Conservation (phyloP, 805 yeast genomes). For the Vanderwaltozyma yarrowii region DNA sequence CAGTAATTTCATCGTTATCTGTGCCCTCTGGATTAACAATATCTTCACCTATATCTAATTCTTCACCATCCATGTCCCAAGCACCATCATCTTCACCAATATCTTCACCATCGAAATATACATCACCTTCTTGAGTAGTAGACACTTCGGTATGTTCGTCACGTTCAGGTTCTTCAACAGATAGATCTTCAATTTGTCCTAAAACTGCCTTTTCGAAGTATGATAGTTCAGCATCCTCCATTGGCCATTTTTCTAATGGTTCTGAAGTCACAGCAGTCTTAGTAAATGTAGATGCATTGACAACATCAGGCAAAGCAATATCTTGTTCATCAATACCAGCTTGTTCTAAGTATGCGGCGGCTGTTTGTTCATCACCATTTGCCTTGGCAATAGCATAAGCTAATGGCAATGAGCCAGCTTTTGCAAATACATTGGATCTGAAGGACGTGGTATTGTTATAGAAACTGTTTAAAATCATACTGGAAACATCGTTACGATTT, state of each 20-base stretch:
- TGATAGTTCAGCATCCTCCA: constrained; percentile 59
- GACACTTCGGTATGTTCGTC: constrained; percentile 20
- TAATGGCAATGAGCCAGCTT: constrained; percentile 73
- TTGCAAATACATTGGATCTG: constrained; percentile 62
- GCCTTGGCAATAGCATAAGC: constrained; percentile 91
- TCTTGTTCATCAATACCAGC: constrained; percentile 57
- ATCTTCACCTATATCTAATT: constrained; percentile 56
- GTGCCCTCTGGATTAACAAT: constrained; percentile 34
- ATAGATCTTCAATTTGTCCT: constrained; percentile 63
- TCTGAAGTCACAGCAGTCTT: constrained; percentile 42
- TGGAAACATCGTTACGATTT: constrained; percentile 57
- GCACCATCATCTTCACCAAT: constrained; percentile 55
- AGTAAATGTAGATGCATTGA: constrained; percentile 32
- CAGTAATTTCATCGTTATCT: constrained; percentile 30
- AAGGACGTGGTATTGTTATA: constrained; percentile 66
- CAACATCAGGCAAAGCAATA: constrained; percentile 48
- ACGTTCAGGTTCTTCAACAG: constrained; percentile 33
- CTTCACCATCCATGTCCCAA: constrained; percentile 80
- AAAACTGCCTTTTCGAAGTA: constrained; percentile 77
- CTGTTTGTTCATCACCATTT: constrained; percentile 68
- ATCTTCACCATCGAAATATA: constrained; percentile 33
- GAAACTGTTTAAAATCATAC: constrained; percentile 74
- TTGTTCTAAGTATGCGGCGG: constrained; percentile 58
- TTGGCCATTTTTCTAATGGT: constrained; percentile 63
- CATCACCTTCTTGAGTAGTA: constrained; percentile 25